phyloP scores from a whole-genome alignment of 2,329 filamentous ascomycete genomes.

The Sphaerulina vaccinii region DNA sequence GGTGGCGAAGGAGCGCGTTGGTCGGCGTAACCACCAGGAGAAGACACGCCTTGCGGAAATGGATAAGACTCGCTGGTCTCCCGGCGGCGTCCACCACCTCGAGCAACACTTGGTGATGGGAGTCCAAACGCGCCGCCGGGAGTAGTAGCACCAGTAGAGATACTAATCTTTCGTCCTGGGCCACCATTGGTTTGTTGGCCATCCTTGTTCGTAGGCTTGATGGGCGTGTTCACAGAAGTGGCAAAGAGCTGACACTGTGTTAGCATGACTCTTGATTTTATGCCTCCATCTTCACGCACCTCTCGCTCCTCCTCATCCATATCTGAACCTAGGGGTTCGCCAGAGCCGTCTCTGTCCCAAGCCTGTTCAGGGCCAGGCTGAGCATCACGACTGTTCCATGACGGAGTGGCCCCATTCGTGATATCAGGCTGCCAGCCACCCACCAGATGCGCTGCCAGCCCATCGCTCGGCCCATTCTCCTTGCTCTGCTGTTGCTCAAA shows the following conservation, averaged over 20 bases:
- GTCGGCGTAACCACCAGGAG: conserved; percentile 64
- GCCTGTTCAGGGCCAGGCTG: conserved; percentile 85
- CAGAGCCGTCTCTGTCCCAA: conserved; percentile 74
- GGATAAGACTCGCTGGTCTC: conserved; percentile 74
- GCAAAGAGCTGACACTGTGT: conserved; percentile 64
- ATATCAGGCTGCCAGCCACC: conserved; percentile 76
- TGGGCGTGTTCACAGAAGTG: conserved; percentile 85
- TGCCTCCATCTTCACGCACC: conserved; percentile 41
- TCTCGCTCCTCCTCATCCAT: conserved; percentile 69
- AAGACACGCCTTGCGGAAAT: conserved; percentile 53
- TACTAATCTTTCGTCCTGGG: conserved; percentile 75
- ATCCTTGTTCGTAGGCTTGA: conserved; percentile 74
- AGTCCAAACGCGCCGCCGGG: conserved; percentile 64
- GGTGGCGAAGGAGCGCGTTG: conserved; percentile 60
- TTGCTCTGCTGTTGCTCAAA: conserved; percentile 60
- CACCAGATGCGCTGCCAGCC: conserved; percentile 67
- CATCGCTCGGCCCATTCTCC: conserved; percentile 61
- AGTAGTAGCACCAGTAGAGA: conserved; percentile 66
- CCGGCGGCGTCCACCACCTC: conserved; percentile 71
- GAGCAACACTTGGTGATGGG: conserved; percentile 69
- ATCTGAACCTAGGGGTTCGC: conserved; percentile 68
- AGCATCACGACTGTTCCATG: conserved; percentile 75
- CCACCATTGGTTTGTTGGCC: conserved; percentile 54
- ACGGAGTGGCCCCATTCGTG: conserved; percentile 58
- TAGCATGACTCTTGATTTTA: conserved; percentile 4